These are phyloP conservation scores for Cryphonectria naterciae DNA, from an alignment of 2,329 filamentous ascomycete species.

Conservation along the genomic window DNA sequence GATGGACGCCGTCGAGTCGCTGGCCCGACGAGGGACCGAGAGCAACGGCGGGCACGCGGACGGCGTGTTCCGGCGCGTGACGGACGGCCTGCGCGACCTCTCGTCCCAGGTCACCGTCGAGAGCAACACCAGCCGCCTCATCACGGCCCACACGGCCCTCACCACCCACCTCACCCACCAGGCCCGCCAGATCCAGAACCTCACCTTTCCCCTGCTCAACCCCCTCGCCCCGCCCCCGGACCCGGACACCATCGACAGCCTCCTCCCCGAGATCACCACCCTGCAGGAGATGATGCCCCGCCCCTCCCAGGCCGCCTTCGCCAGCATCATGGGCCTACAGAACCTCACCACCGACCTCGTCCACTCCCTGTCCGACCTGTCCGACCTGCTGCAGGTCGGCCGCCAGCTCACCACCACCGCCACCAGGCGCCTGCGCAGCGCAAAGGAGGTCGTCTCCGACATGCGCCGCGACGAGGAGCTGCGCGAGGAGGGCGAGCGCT, in stretches of 20 bases:
- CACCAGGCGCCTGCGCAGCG: conserved; percentile 76
- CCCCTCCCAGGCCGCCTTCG: conserved; percentile 63
- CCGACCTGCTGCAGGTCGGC: conserved; percentile 92
- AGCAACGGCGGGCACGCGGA: conserved; percentile 68
- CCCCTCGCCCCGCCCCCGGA: conserved; percentile 68
- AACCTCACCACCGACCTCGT: conserved; percentile 73
- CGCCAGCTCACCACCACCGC: conserved; percentile 85
- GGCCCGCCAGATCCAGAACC: conserved; percentile 73
- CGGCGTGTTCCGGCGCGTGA: conserved; percentile 69
- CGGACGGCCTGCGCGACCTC: conserved; percentile 71
- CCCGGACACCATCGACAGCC: conserved; percentile 66
- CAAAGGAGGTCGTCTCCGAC: conserved; percentile 83
- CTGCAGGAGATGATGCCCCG: conserved; percentile 70
- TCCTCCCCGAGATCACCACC: conserved; percentile 69
- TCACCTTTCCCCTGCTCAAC: conserved; percentile 72
- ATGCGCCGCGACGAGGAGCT: conserved; percentile 82
- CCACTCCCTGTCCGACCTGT: conserved; percentile 81
- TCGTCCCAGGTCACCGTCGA: conserved; percentile 74
- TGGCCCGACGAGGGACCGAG: conserved; percentile 69
- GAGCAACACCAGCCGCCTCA: conserved; percentile 71
- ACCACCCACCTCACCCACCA: conserved; percentile 77
- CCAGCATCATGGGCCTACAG: conserved; percentile 70
- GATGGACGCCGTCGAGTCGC: conserved; percentile 73
- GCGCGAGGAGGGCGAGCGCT: conserved; percentile 79
- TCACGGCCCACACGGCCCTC: conserved; percentile 75